Conservation (phyloP, 2,329 filamentous ascomycete genomes). For the Claviceps digitariae region DNA sequence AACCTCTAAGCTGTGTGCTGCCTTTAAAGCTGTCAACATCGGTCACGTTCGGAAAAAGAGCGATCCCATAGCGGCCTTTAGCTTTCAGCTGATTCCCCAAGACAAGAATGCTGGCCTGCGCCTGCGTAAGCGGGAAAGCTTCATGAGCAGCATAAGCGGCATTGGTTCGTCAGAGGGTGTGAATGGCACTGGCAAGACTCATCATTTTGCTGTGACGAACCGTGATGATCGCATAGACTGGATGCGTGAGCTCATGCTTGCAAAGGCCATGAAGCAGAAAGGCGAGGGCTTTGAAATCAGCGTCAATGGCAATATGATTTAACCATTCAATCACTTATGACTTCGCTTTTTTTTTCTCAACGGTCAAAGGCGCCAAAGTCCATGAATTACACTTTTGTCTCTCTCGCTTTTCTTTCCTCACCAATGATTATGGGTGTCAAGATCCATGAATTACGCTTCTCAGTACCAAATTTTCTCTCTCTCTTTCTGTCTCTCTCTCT, state of each 20-base stretch:
- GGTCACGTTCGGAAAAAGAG: constrained; percentile 39
- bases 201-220: constrained; percentile 83
- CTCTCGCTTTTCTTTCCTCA: neutral
- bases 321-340: neutral
- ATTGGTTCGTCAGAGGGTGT: constrained; percentile 27
- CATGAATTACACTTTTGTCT: too few species aligned
- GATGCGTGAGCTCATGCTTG: constrained; percentile 90
- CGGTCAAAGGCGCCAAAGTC: too few species aligned
- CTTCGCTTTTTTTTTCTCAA: neutral
- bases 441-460: too few species aligned
- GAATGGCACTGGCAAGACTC: constrained; percentile 63
- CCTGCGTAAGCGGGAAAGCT: constrained; percentile 41
- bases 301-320: constrained; percentile 65
- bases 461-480: too few species aligned
- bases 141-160: constrained; percentile 18
- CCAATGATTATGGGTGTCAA: too few species aligned
- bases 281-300: constrained; percentile 70
- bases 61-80: constrained; percentile 54
- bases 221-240: constrained; percentile 91
- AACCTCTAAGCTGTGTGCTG: constrained; percentile 69
- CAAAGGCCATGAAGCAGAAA: constrained; percentile 76
- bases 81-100: constrained; percentile 73
- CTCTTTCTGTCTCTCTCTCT: too few species aligned
- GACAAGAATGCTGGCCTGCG: constrained; percentile 37
- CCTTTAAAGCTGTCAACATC: constrained; percentile 69